Conservation (phyloP, 306 rosid genomes). For the Lathyrus aphaca region DNA sequence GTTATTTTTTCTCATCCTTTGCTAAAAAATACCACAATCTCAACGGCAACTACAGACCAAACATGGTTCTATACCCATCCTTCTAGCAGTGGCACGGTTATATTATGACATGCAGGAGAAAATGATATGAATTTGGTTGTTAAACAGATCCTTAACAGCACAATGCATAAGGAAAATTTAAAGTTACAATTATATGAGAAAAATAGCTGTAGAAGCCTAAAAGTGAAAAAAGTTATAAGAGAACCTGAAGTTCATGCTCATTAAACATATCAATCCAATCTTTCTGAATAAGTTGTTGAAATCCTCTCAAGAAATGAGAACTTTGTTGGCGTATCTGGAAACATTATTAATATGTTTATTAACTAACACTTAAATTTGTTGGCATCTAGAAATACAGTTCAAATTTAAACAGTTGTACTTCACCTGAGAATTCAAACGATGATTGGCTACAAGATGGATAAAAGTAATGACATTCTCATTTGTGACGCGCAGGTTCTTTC, state of each 20-base stretch:
- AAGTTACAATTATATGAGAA: not conserved
- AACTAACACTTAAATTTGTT: constrained; percentile 18
- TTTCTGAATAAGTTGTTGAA: constrained; percentile 95
- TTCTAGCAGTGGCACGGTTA: not conserved
- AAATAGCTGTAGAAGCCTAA: constrained; percentile 4
- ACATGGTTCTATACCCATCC: not conserved
- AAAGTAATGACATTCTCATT: constrained; percentile 89
- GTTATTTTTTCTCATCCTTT: no score
- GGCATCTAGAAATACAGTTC: constrained; percentile 23
- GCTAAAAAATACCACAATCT: no score
- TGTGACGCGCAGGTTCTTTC: constrained; percentile 73
- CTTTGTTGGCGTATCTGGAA: constrained; percentile 97
- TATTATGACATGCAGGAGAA: not conserved
- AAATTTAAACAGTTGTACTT: constrained; percentile 21
- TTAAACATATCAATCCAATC: constrained; percentile 98
- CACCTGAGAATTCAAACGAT: constrained; percentile 97
- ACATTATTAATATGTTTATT: constrained; percentile 23
- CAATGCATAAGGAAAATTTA: constrained; percentile 15
- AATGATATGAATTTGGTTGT: constrained; percentile 23
- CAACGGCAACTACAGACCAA: not conserved
- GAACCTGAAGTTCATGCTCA: constrained; percentile 98
- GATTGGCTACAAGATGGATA: constrained; percentile 97
- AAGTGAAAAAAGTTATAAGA: constrained; percentile 28
- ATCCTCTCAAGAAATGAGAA: constrained; percentile 95
- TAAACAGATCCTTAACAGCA: constrained; percentile 16